Evolutionary conservation across 139 green algal species (phyloP), one percentile per base, ranked within the genome.

Genomic region (Chlamydomonas eustigma): DNA sequence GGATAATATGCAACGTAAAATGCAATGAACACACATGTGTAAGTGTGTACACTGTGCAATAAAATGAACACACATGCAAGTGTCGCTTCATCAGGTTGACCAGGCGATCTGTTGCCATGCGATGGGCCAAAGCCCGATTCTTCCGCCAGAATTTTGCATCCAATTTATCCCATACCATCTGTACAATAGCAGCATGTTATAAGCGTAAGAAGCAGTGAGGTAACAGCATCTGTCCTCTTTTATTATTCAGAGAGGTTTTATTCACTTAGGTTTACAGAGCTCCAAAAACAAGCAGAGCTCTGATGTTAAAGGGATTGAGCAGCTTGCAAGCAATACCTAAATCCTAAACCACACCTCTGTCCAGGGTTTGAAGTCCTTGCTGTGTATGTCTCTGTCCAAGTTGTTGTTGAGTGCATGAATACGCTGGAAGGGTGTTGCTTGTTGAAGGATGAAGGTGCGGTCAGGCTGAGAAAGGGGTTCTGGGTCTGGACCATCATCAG

Each of bases 331-430:
- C n/a, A n/a, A 58, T 58, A 28, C 44, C 18, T 58, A 18, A 58
- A 12, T 18, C 44, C 44, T 12, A 18, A 58, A 28, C 44, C 44
- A 58, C 44, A 58, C 44, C 44, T 76, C 36, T 28, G 83, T 84
- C 86, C 86, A 90, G 31, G 83, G 83, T 5, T 73, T 63, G 52
- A 86, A 90, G 32, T 82, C 78, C 18, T 66, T n/a, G 4, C 52
- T 22, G 22, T 31, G 30, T 28, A 38, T 69, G 66, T 88, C 80
- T 32, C 44, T 58, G 44, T 58, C 44, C 44, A 58, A 52, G 73
- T 75, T 83, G 58, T 83, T 80, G 39, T 77, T 39, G 65, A 88
- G 79, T 18, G 77, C 78, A 73, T 86, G 80, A 24, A 88, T 84
- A 25, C 74, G 73, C 66, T 86, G 79, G 77, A 83, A 32, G 80